These are phyloP conservation scores for Cordyceps cateniannulata DNA, from an alignment of 2,329 filamentous ascomycete genomes.

Conservation along the genomic window DNA sequence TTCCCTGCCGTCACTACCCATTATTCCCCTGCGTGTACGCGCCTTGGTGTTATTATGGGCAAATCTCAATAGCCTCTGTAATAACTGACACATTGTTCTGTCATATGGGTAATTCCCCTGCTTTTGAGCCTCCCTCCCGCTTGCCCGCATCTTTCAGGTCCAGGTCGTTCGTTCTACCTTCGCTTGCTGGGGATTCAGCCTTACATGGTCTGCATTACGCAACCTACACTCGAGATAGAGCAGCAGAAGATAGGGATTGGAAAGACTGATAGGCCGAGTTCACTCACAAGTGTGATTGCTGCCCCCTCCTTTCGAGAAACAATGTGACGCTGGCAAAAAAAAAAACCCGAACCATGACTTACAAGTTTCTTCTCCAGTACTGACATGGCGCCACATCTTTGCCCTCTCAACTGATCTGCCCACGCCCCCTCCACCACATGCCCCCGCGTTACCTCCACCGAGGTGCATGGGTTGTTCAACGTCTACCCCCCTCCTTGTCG, in stretches of 20 bases:
- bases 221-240: not conserved
- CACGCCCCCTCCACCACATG: not conserved
- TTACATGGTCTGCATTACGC: not conserved
- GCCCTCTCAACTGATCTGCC: not conserved
- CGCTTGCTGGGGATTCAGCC: not conserved
- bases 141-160: not conserved
- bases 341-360: not conserved
- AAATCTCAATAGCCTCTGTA: not conserved
- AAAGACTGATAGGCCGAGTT: not conserved
- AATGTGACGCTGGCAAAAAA: not conserved
- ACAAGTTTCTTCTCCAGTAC: not conserved
- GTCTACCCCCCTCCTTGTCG: not conserved
- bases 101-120: not conserved
- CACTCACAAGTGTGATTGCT: not conserved
- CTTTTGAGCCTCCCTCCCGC: not conserved
- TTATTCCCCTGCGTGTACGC: not conserved
- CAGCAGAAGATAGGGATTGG: not conserved
- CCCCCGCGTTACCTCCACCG: not conserved
- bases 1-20: not conserved
- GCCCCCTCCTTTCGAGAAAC: not conserved
- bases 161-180: not conserved
- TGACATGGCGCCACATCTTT: slow-evolving; percentile 1
- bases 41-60: not conserved
- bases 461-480: not conserved
- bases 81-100: not conserved